Evolutionary conservation across 1,284 basidiomycete genomes (phyloP).

Genomic region (Pholiota adiposa): DNA sequence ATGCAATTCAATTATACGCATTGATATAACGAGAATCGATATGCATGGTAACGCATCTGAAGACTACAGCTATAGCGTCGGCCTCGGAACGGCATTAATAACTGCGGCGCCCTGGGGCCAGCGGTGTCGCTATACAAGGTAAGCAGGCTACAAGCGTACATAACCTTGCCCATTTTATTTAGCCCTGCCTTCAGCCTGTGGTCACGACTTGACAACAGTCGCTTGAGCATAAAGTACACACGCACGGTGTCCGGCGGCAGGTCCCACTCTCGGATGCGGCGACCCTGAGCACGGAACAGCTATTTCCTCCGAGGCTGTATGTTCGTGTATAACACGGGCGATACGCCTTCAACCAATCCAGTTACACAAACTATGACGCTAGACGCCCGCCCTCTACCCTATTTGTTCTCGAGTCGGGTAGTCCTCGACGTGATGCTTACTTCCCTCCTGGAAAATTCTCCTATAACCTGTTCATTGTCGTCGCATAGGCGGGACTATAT

Average conservation of each 20-base stretch:
- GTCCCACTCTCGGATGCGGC: background rate
- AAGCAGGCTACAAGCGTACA: background rate
- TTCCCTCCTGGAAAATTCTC: background rate
- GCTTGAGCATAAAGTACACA: background rate
- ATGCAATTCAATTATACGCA: too few species aligned
- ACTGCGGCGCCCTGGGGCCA: background rate
- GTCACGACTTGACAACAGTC: background rate
- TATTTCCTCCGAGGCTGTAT: background rate
- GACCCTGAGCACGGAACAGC: slow-evolving; percentile 10
- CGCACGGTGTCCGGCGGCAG: background rate
- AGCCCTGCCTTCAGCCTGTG: background rate
- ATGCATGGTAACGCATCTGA: too few species aligned
- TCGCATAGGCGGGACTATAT: background rate
- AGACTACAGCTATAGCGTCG: too few species aligned
- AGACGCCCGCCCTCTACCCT: slow-evolving; percentile 2
- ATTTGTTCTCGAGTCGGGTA: slow-evolving; percentile 1
- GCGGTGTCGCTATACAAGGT: background rate
- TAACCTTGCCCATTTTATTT: background rate
- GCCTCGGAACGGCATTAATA: too few species aligned
- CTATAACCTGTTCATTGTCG: slow-evolving; percentile 10
- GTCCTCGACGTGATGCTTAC: background rate
- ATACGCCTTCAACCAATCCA: background rate
- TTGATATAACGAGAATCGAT: too few species aligned
- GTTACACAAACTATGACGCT: background rate
- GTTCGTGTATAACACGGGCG: background rate